Conservation (phyloP, 2,329 filamentous ascomycete genomes). For the Dothistroma septosporum region DNA sequence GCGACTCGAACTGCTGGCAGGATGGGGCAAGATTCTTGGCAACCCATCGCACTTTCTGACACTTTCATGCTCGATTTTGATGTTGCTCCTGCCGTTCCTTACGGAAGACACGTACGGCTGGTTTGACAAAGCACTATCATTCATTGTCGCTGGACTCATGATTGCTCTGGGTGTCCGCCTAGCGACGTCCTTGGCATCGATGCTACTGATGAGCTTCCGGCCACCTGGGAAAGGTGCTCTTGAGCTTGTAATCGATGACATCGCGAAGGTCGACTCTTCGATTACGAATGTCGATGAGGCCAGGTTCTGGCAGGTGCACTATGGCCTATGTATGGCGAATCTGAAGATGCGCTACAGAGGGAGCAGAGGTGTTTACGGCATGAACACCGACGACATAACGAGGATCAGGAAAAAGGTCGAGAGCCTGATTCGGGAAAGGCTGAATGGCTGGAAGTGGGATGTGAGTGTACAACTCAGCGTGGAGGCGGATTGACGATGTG, state of each 20-base stretch:
- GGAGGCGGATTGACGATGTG: conserved; percentile 16
- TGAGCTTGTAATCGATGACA: conserved; percentile 73
- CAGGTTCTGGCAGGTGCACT: conserved; percentile 98
- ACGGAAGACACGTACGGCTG: conserved; percentile 75
- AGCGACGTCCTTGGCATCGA: conserved; percentile 79
- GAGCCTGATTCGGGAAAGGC: conserved; percentile 74
- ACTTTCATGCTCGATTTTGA: conserved; percentile 74
- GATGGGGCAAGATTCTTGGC: conserved; percentile 78
- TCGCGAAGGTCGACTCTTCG: conserved; percentile 67
- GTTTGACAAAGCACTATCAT: conserved; percentile 78
- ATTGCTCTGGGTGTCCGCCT: conserved; percentile 79
- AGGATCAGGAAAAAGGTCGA: conserved; percentile 72
- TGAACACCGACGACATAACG: conserved; percentile 53
- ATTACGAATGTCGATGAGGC: conserved; percentile 80
- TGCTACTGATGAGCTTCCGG: conserved; percentile 90
- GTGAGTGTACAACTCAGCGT: conserved; percentile 74
- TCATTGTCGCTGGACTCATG: conserved; percentile 81
- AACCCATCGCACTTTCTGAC: conserved; percentile 96
- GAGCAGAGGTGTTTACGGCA: conserved; percentile 59
- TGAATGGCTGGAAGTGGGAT: conserved; percentile 90
- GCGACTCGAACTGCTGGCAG: conserved; percentile 76
- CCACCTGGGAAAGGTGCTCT: conserved; percentile 51
- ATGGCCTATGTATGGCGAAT: conserved; percentile 93
- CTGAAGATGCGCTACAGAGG: conserved; percentile 67
- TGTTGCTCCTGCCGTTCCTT: conserved; percentile 77